phyloP scores from a whole-genome alignment of 1,284 basidiomycete species.

The Rhodotorula mucilaginosa region DNA sequence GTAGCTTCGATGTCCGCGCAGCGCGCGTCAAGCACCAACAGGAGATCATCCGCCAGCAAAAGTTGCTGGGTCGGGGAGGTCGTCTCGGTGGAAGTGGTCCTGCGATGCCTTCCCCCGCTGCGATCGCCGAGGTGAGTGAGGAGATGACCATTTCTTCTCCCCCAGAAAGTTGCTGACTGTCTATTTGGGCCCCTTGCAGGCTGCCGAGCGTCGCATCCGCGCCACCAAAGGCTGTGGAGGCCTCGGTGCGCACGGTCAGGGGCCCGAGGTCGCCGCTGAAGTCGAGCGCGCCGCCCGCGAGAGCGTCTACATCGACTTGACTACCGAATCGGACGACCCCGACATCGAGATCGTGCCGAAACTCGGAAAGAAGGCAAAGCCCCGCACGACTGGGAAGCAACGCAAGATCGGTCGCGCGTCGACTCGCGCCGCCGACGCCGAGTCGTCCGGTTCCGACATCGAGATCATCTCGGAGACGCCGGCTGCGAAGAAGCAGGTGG shows the following conservation, averaged over 20 bases:
- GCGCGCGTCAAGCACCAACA: constrained; percentile 67
- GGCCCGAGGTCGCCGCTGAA: constrained; percentile 44
- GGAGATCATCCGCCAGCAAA: constrained; percentile 58
- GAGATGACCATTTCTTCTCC: background rate
- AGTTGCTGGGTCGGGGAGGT: constrained; percentile 53
- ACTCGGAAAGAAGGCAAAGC: no score
- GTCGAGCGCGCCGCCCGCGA: constrained; percentile 69
- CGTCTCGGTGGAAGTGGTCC: constrained; percentile 32
- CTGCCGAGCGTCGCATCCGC: constrained; percentile 68
- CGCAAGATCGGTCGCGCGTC: constrained; percentile 9
- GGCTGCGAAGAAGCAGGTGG: background rate
- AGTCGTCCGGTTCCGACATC: constrained; percentile 18
- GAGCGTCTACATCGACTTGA: constrained; percentile 56
- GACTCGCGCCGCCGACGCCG: constrained; percentile 17
- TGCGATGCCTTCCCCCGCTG: constrained; percentile 50
- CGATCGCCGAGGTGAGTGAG: constrained; percentile 63
- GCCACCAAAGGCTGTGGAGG: constrained; percentile 69
- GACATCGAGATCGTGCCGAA: background rate
- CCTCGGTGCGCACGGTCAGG: constrained; percentile 23
- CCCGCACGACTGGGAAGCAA: no score
- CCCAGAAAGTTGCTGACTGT: background rate
- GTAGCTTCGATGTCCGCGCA: constrained; percentile 61
- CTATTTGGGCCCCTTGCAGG: constrained; percentile 53
- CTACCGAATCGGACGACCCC: constrained; percentile 9
- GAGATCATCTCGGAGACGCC: constrained; percentile 20